Conservation (phyloP, 352 stramenopile species). For the Phytophthora hybrid region DNA sequence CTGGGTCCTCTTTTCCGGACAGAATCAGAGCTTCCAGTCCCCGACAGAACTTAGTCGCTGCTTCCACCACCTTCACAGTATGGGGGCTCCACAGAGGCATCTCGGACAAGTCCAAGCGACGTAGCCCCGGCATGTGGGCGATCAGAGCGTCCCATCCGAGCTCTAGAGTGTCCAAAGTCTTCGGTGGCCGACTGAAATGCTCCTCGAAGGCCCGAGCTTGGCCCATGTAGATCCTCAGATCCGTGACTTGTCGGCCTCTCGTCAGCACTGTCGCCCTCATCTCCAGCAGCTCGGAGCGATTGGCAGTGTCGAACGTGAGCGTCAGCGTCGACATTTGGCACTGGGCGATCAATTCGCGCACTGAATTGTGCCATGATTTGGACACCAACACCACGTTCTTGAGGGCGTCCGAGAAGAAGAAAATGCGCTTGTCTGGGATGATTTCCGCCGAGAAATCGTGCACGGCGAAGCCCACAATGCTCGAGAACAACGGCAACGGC, state of each 20-base stretch:
- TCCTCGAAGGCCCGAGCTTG: constrained; percentile 16
- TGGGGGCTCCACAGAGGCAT: constrained; percentile 34
- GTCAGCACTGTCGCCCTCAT: constrained; percentile 12
- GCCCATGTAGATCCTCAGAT: constrained; percentile 43
- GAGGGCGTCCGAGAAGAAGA: not conserved
- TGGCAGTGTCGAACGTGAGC: constrained; percentile 33
- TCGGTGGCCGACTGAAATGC: constrained; percentile 33
- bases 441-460: constrained; percentile 12
- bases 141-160: constrained; percentile 34
- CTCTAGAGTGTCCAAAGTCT: constrained; percentile 30
- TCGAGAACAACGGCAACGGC: constrained; percentile 9
- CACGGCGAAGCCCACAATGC: constrained; percentile 17
- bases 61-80: constrained; percentile 25
- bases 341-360: constrained; percentile 31
- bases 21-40: constrained; percentile 38
- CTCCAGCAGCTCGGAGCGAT: constrained; percentile 30
- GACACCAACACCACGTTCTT: constrained; percentile 35
- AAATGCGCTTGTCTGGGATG: constrained; percentile 3
- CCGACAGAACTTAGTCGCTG: constrained; percentile 29
- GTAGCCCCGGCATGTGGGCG: constrained; percentile 20
- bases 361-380: constrained; percentile 26
- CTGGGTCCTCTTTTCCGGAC: constrained; percentile 22
- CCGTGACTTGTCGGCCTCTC: constrained; percentile 26
- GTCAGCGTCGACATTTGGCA: constrained; percentile 26
- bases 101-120: constrained; percentile 35